Evolutionary conservation across 352 stramenopile species (phyloP).

Genomic region (Phytophthora sansomeana): DNA sequence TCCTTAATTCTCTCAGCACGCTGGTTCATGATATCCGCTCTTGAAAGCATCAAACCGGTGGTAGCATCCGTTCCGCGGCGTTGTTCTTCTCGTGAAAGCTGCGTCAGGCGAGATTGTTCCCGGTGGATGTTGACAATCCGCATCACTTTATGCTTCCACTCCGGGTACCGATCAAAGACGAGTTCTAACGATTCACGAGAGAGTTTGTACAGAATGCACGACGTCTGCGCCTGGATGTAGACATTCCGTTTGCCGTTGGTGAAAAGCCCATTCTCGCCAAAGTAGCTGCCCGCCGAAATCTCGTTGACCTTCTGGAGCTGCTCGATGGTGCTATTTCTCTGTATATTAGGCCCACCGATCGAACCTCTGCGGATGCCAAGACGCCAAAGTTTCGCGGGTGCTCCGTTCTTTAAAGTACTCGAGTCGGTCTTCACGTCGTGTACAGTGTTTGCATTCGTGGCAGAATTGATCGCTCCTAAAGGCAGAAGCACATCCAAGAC

Average conservation of each 20-base stretch:
- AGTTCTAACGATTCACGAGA: slow-evolving; percentile 68
- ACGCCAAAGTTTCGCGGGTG: slow-evolving; percentile 28
- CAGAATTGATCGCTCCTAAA: slow-evolving; percentile 20
- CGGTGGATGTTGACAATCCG: slow-evolving; percentile 66
- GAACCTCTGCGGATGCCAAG: slow-evolving; percentile 22
- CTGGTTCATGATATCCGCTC: slow-evolving; percentile 26
- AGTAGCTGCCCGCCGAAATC: slow-evolving; percentile 61
- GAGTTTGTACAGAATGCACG: slow-evolving; percentile 69
- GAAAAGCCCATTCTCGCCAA: slow-evolving; percentile 71
- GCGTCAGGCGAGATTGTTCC: slow-evolving; percentile 49
- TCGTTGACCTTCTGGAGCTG: slow-evolving; percentile 61
- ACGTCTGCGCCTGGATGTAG: slow-evolving; percentile 56
- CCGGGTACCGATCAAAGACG: slow-evolving; percentile 70
- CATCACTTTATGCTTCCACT: slow-evolving; percentile 76
- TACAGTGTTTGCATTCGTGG: slow-evolving; percentile 1
- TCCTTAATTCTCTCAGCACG: slow-evolving; percentile 23
- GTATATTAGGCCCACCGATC: background rate
- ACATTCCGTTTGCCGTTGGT: slow-evolving; percentile 54
- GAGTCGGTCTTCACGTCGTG: background rate
- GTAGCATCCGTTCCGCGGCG: slow-evolving; percentile 12
- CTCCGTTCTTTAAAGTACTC: slow-evolving; percentile 2
- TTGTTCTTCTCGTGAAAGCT: slow-evolving; percentile 23
- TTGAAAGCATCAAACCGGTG: slow-evolving; percentile 23
- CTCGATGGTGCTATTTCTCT: slow-evolving; percentile 3
- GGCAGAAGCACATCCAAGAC: slow-evolving; percentile 51